Evolutionary conservation across 805 yeast species (phyloP).

Genomic region (Candida germanica): DNA sequence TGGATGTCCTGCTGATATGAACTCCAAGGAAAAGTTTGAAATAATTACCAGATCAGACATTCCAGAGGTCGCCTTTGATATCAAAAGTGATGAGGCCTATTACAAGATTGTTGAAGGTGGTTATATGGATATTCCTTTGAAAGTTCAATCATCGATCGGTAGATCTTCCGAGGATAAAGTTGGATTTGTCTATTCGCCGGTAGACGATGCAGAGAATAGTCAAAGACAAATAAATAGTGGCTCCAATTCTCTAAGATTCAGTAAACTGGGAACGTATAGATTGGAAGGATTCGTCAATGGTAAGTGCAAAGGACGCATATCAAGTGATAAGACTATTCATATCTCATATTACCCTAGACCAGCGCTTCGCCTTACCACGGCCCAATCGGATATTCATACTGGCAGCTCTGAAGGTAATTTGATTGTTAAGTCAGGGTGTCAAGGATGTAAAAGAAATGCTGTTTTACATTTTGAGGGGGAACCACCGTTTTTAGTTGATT

Average conservation of each 20-base stretch:
- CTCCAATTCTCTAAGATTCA: conserved; percentile 3
- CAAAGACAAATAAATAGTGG: conserved; percentile 2
- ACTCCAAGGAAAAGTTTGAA: conserved; percentile 49
- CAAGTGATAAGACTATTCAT: conserved; percentile 16
- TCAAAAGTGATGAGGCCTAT: conserved; percentile 14
- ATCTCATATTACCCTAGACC: conserved; percentile 27
- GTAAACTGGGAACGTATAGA: conserved; percentile 24
- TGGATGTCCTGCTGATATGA: conserved; percentile 67
- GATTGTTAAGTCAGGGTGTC: conserved; percentile 31
- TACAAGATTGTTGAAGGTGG: conserved; percentile 62
- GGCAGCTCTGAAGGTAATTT: conserved; percentile 14
- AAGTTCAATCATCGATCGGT: conserved; percentile 32
- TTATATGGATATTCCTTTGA: conserved; percentile 51
- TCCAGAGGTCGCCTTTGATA: conserved; percentile 46
- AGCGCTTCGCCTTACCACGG: conserved; percentile 12
- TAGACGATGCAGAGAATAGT: background rate
- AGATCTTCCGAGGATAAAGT: conserved; percentile 26
- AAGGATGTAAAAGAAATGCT: conserved; percentile 23
- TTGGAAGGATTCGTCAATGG: conserved; percentile 38
- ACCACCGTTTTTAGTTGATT: conserved; percentile 67
- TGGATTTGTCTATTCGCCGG: conserved; percentile 26
- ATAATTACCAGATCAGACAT: conserved; percentile 68
- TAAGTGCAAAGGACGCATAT: conserved; percentile 44
- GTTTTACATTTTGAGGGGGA: conserved; percentile 50
- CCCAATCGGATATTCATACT: conserved; percentile 7